Percentiles rank a stretch among this genome's conserved stretches.
Conservation (phyloP, 495 filamentous ascomycete genomes). For the Apiosordaria backusii region DNA sequence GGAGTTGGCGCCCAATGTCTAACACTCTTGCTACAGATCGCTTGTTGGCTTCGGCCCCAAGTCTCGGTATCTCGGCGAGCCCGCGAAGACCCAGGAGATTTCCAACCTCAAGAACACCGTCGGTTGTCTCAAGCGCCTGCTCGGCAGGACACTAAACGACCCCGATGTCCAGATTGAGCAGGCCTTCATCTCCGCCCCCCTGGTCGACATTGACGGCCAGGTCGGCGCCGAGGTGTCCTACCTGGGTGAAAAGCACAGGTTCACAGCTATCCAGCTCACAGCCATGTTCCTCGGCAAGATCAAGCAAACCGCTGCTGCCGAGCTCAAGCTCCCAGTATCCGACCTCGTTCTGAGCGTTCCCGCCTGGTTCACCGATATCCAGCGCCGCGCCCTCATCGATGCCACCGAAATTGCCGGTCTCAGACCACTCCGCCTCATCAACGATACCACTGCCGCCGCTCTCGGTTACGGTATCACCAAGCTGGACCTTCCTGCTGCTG, state of each 20-base stretch:
- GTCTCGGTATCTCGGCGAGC: conserved; percentile 86
- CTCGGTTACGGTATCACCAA: conserved; percentile 98
- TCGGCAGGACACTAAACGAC: conserved; percentile 79
- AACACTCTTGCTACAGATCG: conserved; percentile 53
- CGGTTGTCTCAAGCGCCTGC: conserved; percentile 83
- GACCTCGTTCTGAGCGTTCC: conserved; percentile 94
- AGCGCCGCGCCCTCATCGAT: conserved; percentile 85
- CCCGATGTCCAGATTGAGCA: conserved; percentile 91
- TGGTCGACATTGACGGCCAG: conserved; percentile 88
- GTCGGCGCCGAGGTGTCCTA: conserved; percentile 94
- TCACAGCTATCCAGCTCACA: conserved; percentile 84
- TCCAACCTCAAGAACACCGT: conserved; percentile 99
- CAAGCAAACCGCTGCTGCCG: conserved; percentile 78
- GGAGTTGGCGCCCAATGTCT: not conserved
- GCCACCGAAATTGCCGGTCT: conserved; percentile 92
- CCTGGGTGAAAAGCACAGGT: conserved; percentile 89
- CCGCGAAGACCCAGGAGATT: conserved; percentile 97
- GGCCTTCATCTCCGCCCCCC: conserved; percentile 78
- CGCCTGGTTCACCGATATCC: conserved; percentile 94
- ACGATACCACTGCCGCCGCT: conserved; percentile 95
- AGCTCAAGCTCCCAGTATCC: conserved; percentile 88
- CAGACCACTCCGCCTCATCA: conserved; percentile 90
- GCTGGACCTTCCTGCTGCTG: conserved; percentile 77
- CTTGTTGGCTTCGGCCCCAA: conserved; percentile 94
- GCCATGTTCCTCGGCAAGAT: conserved; percentile 96